phyloP scores from a whole-genome alignment of 164 flowering plant species.

The Nelumbo lutea region DNA sequence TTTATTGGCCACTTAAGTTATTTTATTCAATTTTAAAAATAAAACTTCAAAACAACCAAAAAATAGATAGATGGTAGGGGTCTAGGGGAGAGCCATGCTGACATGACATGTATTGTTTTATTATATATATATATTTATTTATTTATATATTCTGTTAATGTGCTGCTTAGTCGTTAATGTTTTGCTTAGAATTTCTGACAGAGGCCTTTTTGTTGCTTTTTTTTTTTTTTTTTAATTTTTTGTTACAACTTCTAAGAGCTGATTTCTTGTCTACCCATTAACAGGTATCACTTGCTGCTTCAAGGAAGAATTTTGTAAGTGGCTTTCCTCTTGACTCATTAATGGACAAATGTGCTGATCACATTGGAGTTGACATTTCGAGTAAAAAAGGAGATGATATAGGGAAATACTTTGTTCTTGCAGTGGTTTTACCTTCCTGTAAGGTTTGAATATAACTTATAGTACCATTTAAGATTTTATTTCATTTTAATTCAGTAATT shows the following conservation, averaged over 20 bases:
- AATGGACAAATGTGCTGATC: conserved; percentile 30
- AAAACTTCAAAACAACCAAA: too few relatives aligned
- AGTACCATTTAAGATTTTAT: background rate
- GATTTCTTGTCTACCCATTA: conserved; percentile 1
- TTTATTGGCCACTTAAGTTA: too few relatives aligned
- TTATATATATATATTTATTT: too few relatives aligned
- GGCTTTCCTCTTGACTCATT: conserved; percentile 56
- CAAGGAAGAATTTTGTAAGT: conserved; percentile 15
- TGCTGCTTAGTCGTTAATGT: background rate
- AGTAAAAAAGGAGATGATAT: conserved; percentile 20
- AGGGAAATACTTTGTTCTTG: conserved; percentile 80
- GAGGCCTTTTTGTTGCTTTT: background rate
- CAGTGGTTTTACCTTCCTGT: conserved; percentile 57
- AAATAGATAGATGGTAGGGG: too few relatives aligned
- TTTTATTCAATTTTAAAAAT: too few relatives aligned
- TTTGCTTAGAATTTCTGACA: background rate
- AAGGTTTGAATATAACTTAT: conserved; percentile 45
- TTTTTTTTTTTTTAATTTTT: background rate
- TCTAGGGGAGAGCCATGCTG: too few relatives aligned
- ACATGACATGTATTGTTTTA: too few relatives aligned
- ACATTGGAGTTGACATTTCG: conserved; percentile 25
- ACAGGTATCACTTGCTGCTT: conserved; percentile 71
- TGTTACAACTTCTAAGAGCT: background rate
- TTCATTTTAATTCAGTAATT: background rate
- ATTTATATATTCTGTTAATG: too few relatives aligned